phyloP scores from a whole-genome alignment of 1,284 basidiomycete species.

The Heterobasidion occidentale region DNA sequence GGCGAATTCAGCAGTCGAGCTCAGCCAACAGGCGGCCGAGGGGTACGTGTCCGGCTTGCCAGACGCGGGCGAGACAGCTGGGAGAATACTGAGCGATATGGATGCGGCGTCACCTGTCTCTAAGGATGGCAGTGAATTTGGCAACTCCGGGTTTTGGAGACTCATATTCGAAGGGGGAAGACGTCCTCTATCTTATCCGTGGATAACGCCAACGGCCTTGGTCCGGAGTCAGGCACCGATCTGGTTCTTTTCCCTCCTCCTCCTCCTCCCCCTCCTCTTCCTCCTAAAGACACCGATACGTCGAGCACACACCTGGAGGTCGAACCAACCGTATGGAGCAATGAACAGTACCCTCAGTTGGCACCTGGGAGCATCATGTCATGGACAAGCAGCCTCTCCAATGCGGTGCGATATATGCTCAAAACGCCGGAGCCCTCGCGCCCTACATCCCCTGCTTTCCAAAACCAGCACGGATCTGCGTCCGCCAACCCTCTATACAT shows the following conservation, averaged over 20 bases:
- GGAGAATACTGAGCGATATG: slow-evolving; percentile 42
- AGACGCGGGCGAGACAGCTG: slow-evolving; percentile 30
- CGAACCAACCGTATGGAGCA: slow-evolving; percentile 1
- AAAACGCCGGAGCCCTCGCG: slow-evolving; percentile 25
- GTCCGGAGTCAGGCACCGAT: slow-evolving; percentile 14
- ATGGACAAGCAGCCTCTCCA: slow-evolving; percentile 43
- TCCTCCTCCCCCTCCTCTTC: slow-evolving; percentile 8
- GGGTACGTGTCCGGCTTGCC: slow-evolving; percentile 36
- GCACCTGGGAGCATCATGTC: slow-evolving; percentile 17
- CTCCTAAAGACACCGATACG: neutral
- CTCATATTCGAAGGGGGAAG: slow-evolving; percentile 29
- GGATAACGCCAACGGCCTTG: slow-evolving; percentile 28
- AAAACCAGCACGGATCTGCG: slow-evolving; percentile 38
- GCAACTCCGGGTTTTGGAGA: slow-evolving; percentile 25
- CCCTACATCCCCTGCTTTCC: slow-evolving; percentile 17
- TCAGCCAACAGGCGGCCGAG: slow-evolving; percentile 42
- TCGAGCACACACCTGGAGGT: neutral
- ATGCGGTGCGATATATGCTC: slow-evolving; percentile 51
- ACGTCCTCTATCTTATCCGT: slow-evolving; percentile 30
- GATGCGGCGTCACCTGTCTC: slow-evolving; percentile 25
- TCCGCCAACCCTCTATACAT: slow-evolving; percentile 36
- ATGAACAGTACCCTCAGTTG: neutral
- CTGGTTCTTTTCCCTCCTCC: slow-evolving; percentile 4
- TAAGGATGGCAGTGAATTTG: slow-evolving; percentile 12
- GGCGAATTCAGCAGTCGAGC: slow-evolving; percentile 51